These are phyloP conservation scores for Camellia lanceoleosa DNA, from an alignment of 148 eudicot genomes.

Conservation along the genomic window DNA sequence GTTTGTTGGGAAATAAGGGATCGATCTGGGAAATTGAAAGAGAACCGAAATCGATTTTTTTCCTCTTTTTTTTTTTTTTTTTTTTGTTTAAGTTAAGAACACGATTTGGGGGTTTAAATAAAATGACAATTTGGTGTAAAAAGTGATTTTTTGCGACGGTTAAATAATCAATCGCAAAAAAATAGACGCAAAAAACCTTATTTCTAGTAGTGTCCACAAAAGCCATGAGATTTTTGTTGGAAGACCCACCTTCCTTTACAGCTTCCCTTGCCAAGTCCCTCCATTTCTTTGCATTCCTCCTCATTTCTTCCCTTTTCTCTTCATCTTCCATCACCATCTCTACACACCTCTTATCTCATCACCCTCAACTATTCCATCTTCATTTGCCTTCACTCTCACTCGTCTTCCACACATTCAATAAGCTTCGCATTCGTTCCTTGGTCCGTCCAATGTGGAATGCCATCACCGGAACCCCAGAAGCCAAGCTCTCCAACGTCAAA, in stretches of 20 bases:
- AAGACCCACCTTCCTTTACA: conserved; percentile 45
- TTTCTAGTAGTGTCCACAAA: conserved; percentile 18
- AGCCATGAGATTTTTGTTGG: conserved; percentile 34
- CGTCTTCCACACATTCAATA: conserved; percentile 35
- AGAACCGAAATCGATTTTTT: too few species aligned
- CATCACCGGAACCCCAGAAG: conserved; percentile 52
- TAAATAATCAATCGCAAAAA: too few species aligned
- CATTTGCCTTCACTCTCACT: conserved; percentile 17
- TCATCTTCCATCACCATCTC: conserved; percentile 38
- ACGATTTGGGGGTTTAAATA: too few species aligned
- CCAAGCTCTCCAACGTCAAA: conserved; percentile 51
- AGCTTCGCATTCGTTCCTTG: conserved; percentile 56
- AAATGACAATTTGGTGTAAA: too few species aligned
- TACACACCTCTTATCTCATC: conserved; percentile 44
- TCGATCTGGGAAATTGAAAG: too few species aligned
- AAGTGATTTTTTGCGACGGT: too few species aligned
- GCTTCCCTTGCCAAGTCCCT: conserved; percentile 35
- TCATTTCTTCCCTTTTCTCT: conserved; percentile 18
- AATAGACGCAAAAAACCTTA: too few species aligned
- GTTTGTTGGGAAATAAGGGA: too few species aligned
- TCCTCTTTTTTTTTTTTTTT: too few species aligned
- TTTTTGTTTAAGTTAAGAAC: too few species aligned
- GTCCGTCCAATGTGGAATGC: conserved; percentile 52
- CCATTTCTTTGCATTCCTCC: conserved; percentile 37
- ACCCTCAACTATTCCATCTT: conserved; percentile 35